These are phyloP conservation scores for Tolypocladium ophioglossoides DNA, from an alignment of 2,329 filamentous ascomycete species.

Conservation along the genomic window DNA sequence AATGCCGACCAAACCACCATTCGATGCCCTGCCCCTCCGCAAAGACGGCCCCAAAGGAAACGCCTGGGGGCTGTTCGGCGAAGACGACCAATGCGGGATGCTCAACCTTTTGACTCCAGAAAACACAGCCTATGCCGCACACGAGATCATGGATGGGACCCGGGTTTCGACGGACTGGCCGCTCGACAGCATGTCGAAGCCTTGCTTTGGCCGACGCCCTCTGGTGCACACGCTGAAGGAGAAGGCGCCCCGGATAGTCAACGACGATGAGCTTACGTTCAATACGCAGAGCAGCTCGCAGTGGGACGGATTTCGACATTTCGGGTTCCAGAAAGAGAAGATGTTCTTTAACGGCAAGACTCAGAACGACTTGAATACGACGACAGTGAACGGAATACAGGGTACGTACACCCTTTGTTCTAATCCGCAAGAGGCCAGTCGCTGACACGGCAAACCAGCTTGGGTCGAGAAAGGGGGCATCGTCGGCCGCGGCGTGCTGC, in stretches of 20 bases:
- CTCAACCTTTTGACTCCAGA: slow-evolving; percentile 40
- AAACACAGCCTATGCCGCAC: slow-evolving; percentile 11
- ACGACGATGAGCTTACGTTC: slow-evolving; percentile 21
- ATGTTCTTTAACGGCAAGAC: slow-evolving; percentile 21
- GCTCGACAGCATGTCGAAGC: slow-evolving; percentile 18
- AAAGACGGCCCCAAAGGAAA: slow-evolving; percentile 39
- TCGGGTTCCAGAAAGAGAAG: slow-evolving; percentile 25
- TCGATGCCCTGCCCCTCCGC: slow-evolving; percentile 36
- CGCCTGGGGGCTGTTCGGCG: slow-evolving; percentile 45
- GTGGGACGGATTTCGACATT: slow-evolving; percentile 29
- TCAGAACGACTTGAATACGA: slow-evolving; percentile 32
- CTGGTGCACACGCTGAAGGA: slow-evolving; percentile 18
- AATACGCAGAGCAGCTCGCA: slow-evolving; percentile 28
- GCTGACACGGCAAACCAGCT: slow-evolving; percentile 2
- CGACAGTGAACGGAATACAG: slow-evolving; percentile 17
- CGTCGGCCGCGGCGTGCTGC: slow-evolving; percentile 37
- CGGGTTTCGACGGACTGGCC: slow-evolving; percentile 24
- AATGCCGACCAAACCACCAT: slow-evolving; percentile 15
- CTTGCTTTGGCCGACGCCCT: slow-evolving; percentile 20
- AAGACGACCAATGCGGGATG: slow-evolving; percentile 39
- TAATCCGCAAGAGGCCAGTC: too few species aligned
- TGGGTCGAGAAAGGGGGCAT: slow-evolving; percentile 29
- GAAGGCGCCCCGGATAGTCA: slow-evolving; percentile 17
- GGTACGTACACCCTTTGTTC: slow-evolving; percentile 7
- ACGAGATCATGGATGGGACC: slow-evolving; percentile 17